phyloP scores from a whole-genome alignment of 2,329 filamentous ascomycete genomes.

The Alternaria novae-zelandiae region DNA sequence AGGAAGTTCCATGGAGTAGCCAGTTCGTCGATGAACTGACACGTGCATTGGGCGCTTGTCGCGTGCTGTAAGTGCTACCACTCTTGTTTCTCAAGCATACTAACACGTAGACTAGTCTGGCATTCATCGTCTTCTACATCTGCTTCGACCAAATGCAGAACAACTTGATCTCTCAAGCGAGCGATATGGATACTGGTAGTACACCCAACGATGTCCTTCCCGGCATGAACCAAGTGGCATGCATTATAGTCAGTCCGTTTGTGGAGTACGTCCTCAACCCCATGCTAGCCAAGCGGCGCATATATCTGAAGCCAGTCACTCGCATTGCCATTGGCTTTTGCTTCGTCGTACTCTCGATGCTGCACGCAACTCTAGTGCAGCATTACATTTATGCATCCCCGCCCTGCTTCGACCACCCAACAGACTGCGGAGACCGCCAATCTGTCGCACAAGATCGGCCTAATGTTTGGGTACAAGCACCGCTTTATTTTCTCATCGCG shows the following conservation, averaged over 20 bases:
- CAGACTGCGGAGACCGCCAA: slow-evolving; percentile 28
- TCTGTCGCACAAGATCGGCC: slow-evolving; percentile 37
- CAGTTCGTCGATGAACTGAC: slow-evolving; percentile 37
- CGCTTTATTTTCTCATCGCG: slow-evolving; percentile 50
- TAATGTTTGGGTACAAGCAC: slow-evolving; percentile 51
- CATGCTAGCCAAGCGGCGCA: slow-evolving; percentile 32
- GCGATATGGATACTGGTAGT: slow-evolving; percentile 40
- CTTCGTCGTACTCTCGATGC: slow-evolving; percentile 38
- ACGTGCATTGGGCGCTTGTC: slow-evolving; percentile 40
- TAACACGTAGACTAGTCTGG: slow-evolving; percentile 18
- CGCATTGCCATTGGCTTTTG: slow-evolving; percentile 42
- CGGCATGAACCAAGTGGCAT: slow-evolving; percentile 40
- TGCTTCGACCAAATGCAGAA: slow-evolving; percentile 51
- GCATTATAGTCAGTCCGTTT: slow-evolving; percentile 42
- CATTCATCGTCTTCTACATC: slow-evolving; percentile 45
- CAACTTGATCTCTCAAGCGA: slow-evolving; percentile 48
- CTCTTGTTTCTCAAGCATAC: neutral
- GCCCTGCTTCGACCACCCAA: slow-evolving; percentile 46
- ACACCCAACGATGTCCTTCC: slow-evolving; percentile 48
- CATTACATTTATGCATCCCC: slow-evolving; percentile 39
- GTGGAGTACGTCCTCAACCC: slow-evolving; percentile 40
- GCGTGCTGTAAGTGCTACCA: slow-evolving; percentile 26
- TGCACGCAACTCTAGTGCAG: slow-evolving; percentile 41
- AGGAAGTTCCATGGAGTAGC: slow-evolving; percentile 34
- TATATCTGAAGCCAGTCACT: slow-evolving; percentile 37